Base-by-base conservation (phyloP, 2,329 filamentous ascomycete genomes). In the Claviceps citrina region DNA sequence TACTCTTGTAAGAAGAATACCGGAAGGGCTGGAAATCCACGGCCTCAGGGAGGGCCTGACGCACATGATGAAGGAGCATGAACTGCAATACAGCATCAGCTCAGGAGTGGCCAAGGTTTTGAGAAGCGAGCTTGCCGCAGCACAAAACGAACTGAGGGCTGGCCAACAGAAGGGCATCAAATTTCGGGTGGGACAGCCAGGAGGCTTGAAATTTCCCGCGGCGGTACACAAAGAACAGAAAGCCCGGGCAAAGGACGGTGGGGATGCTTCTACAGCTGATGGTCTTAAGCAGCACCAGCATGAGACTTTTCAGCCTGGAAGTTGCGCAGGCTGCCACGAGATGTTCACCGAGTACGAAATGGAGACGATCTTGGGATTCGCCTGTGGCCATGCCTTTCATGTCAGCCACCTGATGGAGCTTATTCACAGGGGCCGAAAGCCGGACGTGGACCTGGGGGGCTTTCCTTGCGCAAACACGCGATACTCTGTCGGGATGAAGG, bases 61-160 rank as follows among this genome's bases (percentile, higher is more conserved):
- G 33, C 81, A 87, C 42, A 86, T 98, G 66, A 82, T 98, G 56
- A 81, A 89, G 50, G 91, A 98, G 59, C 87, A 95, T 55, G 91
- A 96, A 54, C 83, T 98, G 33, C 91, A 96, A 61, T 78, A 84
- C 55, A 91, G 82, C 50, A 95, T 98, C 54, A 89, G 82, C 47
- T 79, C 81, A 32, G 91, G 91, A 1, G 91, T 93, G 3, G 87
- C 91, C 1, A 76, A 76, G 40, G 87, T 96, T 0, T 66, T 96
- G 31, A 70, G 82, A 38, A 85, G 87, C 42, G 91, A 98, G 60
- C 89, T 98, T 1, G 79, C 81, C 0, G 70, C 73, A 4, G 85
- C 83, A 1, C 93, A 96, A 72, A 80, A 80, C 38, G 78, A 76
- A 4, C 66, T 96, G 16, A 76, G 89, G 0, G 75, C 68, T 12